Base-by-base conservation (phyloP, 2,329 filamentous ascomycete species). In the Didymella arachidicola region DNA sequence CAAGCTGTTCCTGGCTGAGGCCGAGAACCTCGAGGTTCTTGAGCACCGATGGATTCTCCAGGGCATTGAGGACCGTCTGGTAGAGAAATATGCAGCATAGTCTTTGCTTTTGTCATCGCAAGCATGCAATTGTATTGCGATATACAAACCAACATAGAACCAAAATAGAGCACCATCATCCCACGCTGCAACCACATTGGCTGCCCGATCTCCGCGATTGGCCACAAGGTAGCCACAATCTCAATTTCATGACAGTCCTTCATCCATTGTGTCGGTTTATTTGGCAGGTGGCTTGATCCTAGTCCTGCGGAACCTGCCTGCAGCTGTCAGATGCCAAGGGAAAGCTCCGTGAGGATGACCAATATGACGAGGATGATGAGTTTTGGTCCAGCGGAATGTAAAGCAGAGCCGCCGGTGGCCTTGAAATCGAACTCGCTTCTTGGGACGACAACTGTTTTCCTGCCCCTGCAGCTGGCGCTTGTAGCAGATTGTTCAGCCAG, bases 1-100 rank as follows among this genome's bases (percentile, higher is more conserved):
- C 79, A 99, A 99, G 83, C 86, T 97, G 76, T 99, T 97, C 79
- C 83, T 89, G 76, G 91, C 84, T 45, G 95, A 99, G 80, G 91
- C 91, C 2, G 95, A 99, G 83, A 99, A 99, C 78, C 79, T 99
- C 62, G 93, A 96, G 68, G 95, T 99, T 25, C 85, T 96, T 71
- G 93, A 97, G 76, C 94, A 98, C 78, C 91, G 92, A 75, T 97
- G 91, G 71, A 92, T 97, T 63, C 81, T 98, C 59, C 91, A 96
- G 69, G 90, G 90, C 18, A 89, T 97, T 57, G 93, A 97, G 81
- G 86, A 93, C 72, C 87, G 95, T 73, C 81, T 99, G 59, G 80
- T 98, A 71, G 83, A 77, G 43, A 79, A 74, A 60, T 62, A 78
- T 54, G 64, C 67, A 55, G 67, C 66, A 43, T 64, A 64, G 42